phyloP scores from a whole-genome alignment of 2,329 filamentous ascomycete species.

The Botrytis galanthina region DNA sequence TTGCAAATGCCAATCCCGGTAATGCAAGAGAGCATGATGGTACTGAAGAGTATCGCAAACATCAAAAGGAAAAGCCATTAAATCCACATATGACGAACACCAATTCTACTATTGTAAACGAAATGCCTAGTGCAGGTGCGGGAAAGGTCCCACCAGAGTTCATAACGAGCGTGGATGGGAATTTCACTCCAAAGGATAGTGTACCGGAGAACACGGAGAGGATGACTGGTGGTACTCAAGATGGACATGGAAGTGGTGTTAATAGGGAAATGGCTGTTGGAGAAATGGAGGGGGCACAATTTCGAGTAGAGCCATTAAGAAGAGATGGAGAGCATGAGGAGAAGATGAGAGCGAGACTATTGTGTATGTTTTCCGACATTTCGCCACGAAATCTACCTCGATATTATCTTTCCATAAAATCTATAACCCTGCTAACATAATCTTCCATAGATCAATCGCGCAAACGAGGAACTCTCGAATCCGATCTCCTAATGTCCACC shows the following conservation, averaged over 20 bases:
- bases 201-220: slow-evolving; percentile 61
- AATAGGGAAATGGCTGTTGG: slow-evolving; percentile 70
- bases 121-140: slow-evolving; percentile 58
- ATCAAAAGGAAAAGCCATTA: slow-evolving; percentile 54
- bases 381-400: neutral
- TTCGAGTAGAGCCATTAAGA: slow-evolving; percentile 86
- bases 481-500: slow-evolving; percentile 91
- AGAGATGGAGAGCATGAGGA: slow-evolving; percentile 77
- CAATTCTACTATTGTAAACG: slow-evolving; percentile 60
- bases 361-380: slow-evolving; percentile 46
- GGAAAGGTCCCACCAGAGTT: slow-evolving; percentile 59
- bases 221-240: slow-evolving; percentile 63
- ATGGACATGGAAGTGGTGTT: slow-evolving; percentile 45
- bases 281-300: slow-evolving; percentile 81
- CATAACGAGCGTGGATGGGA: slow-evolving; percentile 53
- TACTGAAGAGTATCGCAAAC: slow-evolving; percentile 52
- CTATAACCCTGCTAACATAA: slow-evolving; percentile 19
- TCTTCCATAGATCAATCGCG: slow-evolving; percentile 79
- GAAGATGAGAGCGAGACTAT: slow-evolving; percentile 85
- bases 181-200: slow-evolving; percentile 58
- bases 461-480: slow-evolving; percentile 93
- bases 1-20: slow-evolving; percentile 25
- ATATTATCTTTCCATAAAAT: neutral
- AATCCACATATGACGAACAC: slow-evolving; percentile 65
- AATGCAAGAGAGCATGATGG: slow-evolving; percentile 47